A percentile compares a stretch with the other conserved stretches of the same genome.
Conservation (phyloP, 2,329 filamentous ascomycete genomes). For the Ophiocordyceps camponoti-rufipedis region DNA sequence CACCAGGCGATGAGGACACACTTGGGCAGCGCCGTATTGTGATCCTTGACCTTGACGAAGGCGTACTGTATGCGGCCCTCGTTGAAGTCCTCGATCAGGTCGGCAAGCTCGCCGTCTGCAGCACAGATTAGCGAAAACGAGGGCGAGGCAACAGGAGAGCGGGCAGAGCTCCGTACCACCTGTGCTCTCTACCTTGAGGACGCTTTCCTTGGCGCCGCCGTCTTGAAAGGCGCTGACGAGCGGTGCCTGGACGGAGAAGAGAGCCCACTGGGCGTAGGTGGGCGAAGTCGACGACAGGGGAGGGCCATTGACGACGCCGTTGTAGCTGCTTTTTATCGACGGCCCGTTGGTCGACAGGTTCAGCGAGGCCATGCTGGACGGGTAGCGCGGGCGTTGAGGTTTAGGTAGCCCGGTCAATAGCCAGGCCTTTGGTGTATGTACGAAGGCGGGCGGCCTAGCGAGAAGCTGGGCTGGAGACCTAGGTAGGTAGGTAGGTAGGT, state of each 20-base stretch:
- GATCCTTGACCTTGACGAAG: conserved; percentile 90
- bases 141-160: background rate
- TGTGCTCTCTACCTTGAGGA: conserved; percentile 83
- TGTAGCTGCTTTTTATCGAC: conserved; percentile 69
- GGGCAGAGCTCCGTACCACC: conserved; percentile 40
- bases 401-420: background rate
- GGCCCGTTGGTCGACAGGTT: conserved; percentile 65
- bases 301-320: conserved; percentile 35
- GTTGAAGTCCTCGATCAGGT: conserved; percentile 88
- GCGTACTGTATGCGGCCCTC: conserved; percentile 95
- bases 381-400: background rate
- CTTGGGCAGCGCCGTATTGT: conserved; percentile 78
- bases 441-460: background rate
- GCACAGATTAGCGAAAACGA: background rate
- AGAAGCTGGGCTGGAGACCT: background rate
- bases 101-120: conserved; percentile 72
- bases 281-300: conserved; percentile 43
- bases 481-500: background rate
- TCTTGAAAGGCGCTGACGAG: conserved; percentile 89
- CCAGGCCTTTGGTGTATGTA: too few relatives aligned
- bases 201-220: conserved; percentile 70
- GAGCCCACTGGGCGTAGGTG: conserved; percentile 80
- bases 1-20: conserved; percentile 91
- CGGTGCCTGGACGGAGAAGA: conserved; percentile 85
- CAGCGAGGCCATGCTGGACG: conserved; percentile 50